phyloP scores from a whole-genome alignment of 768 basidiomycete species.

The Clitopilus hobsonii region DNA sequence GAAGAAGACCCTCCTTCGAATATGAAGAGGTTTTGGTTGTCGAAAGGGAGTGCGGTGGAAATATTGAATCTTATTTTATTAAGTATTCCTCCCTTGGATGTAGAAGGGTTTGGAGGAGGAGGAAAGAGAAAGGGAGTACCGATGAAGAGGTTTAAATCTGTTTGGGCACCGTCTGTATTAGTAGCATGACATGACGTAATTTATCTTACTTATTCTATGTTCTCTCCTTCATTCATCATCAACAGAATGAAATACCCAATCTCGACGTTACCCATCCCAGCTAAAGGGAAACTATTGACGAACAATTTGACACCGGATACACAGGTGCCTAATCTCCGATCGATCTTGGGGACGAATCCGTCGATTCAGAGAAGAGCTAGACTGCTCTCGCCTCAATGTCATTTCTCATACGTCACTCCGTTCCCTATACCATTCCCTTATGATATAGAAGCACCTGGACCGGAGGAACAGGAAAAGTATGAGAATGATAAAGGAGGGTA shows the following conservation, averaged over 20 bases:
- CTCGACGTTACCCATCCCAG: constrained; percentile 48
- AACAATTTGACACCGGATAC: constrained; percentile 56
- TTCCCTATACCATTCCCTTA: constrained; percentile 83
- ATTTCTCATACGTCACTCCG: constrained; percentile 82
- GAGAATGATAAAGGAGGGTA: not conserved
- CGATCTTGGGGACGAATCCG: constrained; percentile 46
- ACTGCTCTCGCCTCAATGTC: constrained; percentile 49
- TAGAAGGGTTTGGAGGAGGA: too few species aligned
- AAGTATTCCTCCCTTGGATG: too few species aligned
- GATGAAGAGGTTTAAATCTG: too few species aligned
- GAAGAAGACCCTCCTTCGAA: not conserved
- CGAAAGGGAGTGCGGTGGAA: not conserved
- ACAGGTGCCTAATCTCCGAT: constrained; percentile 45
- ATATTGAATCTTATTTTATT: not conserved
- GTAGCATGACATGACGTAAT: not conserved
- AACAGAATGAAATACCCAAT: constrained; percentile 27
- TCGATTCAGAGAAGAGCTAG: constrained; percentile 69
- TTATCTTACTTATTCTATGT: constrained; percentile 1
- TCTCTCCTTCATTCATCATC: not conserved
- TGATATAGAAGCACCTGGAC: constrained; percentile 52
- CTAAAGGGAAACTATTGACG: constrained; percentile 33
- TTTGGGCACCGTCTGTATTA: too few species aligned
- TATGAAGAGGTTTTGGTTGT: not conserved
- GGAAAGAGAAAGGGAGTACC: too few species aligned
- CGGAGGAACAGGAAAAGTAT: constrained; percentile 12